Evolutionary conservation across 148 eudicot genomes (phyloP).

Genomic region (Rhododendron molle): DNA sequence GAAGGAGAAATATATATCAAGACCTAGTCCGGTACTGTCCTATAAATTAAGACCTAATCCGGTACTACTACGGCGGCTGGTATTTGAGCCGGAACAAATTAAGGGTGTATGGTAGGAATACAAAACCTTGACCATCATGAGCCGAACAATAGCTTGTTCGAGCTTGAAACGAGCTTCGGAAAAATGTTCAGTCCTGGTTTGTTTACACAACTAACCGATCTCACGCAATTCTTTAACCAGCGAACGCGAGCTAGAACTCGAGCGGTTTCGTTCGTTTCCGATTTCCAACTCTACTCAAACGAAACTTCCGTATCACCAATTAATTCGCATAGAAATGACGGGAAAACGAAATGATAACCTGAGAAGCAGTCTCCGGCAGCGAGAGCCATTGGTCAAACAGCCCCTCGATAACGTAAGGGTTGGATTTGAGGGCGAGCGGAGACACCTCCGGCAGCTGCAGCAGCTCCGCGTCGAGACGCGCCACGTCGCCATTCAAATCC

Average conservation of each 20-base stretch:
- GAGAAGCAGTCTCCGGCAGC: conserved; percentile 57
- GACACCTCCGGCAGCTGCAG: conserved; percentile 84
- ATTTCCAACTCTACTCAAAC: neutral
- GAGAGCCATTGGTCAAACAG: conserved; percentile 92
- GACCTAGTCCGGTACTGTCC: too few relatives aligned
- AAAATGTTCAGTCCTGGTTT: neutral
- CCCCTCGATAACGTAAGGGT: conserved; percentile 61
- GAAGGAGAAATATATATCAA: too few relatives aligned
- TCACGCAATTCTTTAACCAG: neutral
- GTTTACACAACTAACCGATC: neutral
- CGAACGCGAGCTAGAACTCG: neutral
- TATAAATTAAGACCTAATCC: too few relatives aligned
- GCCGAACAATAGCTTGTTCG: neutral
- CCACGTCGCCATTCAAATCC: conserved; percentile 71
- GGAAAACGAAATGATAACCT: conserved; percentile 32
- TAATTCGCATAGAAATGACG: neutral
- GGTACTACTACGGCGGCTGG: too few relatives aligned
- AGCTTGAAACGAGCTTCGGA: neutral
- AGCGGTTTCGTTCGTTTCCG: neutral
- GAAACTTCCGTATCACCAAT: neutral
- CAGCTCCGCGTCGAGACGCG: conserved; percentile 59
- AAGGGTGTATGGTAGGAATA: too few relatives aligned
- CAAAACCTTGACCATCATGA: too few relatives aligned
- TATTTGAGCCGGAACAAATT: too few relatives aligned
- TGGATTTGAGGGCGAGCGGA: conserved; percentile 58